Base-by-base conservation (phyloP, 148 eudicot genomes). In the Beta vulgaris region DNA sequence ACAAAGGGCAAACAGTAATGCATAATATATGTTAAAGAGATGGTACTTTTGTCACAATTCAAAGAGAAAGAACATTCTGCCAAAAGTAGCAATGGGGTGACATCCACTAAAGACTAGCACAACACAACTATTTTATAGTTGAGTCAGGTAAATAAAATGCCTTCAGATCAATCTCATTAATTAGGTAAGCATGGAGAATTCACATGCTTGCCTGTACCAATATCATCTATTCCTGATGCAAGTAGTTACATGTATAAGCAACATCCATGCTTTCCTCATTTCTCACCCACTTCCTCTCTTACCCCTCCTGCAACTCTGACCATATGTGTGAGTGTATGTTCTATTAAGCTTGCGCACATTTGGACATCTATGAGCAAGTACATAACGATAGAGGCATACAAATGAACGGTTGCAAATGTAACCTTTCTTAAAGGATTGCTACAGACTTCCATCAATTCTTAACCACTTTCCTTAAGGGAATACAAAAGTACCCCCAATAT, bases 221-320 rank as follows among this genome's bases (percentile, higher is more conserved):
- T 59, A 64, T 74, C 81, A 79, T 74, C 46, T 65, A 77, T 60
- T 76, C 57, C 73, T 77, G 73, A 80, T 77, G 82, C 70, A 60
- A 67, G 54, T 82, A 74, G 49, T 71, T 51, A 35, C 71, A 63
- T 69, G 81, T 28, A 71, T 26, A 46, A 77, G 48, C 76, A 44
- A n/a, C 79, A 53, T 68, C 49, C 84, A 85, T 81, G 76, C 74
- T 54, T 77, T 79, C 40, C 69, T 65, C 81, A 79, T 86, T 86
- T 58, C 59, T 77, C 77, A 86, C 83, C 86, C 71, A 82, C 71
- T 62, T 44, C 63, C 68, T 62, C 46, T 40, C 79, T 43, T 35
- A 74, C 59, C 34, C 25, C 18, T 61, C 46, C 36, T 21, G n/a
- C 15, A 55, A 39, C 75, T 79, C 48, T 26, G 60, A 63, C 68